These are phyloP conservation scores for Paracoccidioides lutzii DNA, from an alignment of 2,329 filamentous ascomycete genomes.

Conservation along the genomic window DNA sequence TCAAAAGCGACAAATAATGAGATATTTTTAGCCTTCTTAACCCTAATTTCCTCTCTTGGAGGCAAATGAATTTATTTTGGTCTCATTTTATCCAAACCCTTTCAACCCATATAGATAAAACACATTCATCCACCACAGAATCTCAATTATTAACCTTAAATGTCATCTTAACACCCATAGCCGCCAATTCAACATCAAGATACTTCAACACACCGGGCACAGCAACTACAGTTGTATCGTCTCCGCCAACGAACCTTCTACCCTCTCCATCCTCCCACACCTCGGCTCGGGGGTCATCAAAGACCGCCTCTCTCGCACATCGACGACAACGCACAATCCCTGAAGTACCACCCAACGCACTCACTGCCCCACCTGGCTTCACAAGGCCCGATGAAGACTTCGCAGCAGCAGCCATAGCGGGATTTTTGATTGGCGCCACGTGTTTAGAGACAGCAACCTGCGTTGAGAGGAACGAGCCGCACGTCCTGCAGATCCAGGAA, in stretches of 20 bases:
- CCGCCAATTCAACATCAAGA: slow-evolving; percentile 85
- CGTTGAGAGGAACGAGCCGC: slow-evolving; percentile 81
- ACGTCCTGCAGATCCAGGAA: slow-evolving; percentile 77
- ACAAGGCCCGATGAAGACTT: slow-evolving; percentile 5
- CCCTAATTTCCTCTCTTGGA: background rate
- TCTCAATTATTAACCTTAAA: slow-evolving; percentile 55
- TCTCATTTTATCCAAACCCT: background rate
- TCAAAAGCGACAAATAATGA: background rate
- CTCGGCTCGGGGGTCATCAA: slow-evolving; percentile 54
- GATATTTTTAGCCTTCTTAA: background rate
- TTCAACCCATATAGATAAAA: background rate
- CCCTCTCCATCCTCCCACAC: slow-evolving; percentile 86
- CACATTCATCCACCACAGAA: background rate
- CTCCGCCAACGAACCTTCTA: slow-evolving; percentile 71
- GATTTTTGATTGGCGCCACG: slow-evolving; percentile 11
- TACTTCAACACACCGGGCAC: slow-evolving; percentile 88
- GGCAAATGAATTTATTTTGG: background rate
- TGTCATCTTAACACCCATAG: slow-evolving; percentile 93
- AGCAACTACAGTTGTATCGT: slow-evolving; percentile 80
- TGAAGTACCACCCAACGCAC: slow-evolving; percentile 46
- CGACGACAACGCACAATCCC: slow-evolving; percentile 64
- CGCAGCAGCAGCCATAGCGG: slow-evolving; percentile 12
- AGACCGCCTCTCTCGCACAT: slow-evolving; percentile 55
- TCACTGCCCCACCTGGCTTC: slow-evolving; percentile 37
- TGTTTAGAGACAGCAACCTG: slow-evolving; percentile 39